Base-by-base conservation (phyloP, 768 basidiomycete species). In the Clitopilus hobsonii region DNA sequence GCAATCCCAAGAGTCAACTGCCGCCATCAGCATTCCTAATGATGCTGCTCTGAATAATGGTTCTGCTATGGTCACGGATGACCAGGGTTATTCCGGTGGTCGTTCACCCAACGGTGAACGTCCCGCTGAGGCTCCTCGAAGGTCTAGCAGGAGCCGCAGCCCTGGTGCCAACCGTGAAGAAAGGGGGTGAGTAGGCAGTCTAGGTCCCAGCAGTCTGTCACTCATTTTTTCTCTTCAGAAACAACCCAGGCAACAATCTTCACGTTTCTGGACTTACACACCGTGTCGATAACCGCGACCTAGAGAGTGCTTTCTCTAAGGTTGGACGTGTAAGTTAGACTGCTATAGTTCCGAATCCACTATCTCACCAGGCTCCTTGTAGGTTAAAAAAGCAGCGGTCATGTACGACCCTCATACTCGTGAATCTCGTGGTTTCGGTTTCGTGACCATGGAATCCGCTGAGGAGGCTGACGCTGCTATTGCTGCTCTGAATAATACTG, bases 391-490 rank as follows among this genome's bases (percentile, higher is more conserved):
- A 63, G 84, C 85, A 11, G 84, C 83, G 6, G 83, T 86, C 61
- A 84, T 85, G 83, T 84, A 84, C 58, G 85, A 86, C 64, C 85
- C 85, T 6, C 85, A 86, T 64, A 84, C 83, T 30, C 81, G 83
- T 49, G 85, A 86, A 59, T 84, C 78, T 50, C 80, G 81, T 51
- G 80, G 79, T 8, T 81, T 92, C 62, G 95, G 93, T 14, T 98
- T 98, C 70, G 94, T 97, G 69, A 79, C 74, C 30, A 79, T 76
- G 78, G 79, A 76, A 68, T 81, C 82, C 23, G 67, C 60, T 6
- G 95, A 96, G 63, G 96, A 97, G 63, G 97, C 96, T 5, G 91
- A 95, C 41, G 92, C 93, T 41, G 92, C 90, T 54, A 85, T 98
- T 58, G 84, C 89, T 29, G 88, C 86, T 5, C 75, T 98, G 53